Conservation (phyloP, 164 flowering plant species). For the Nymphaea thermarum region DNA sequence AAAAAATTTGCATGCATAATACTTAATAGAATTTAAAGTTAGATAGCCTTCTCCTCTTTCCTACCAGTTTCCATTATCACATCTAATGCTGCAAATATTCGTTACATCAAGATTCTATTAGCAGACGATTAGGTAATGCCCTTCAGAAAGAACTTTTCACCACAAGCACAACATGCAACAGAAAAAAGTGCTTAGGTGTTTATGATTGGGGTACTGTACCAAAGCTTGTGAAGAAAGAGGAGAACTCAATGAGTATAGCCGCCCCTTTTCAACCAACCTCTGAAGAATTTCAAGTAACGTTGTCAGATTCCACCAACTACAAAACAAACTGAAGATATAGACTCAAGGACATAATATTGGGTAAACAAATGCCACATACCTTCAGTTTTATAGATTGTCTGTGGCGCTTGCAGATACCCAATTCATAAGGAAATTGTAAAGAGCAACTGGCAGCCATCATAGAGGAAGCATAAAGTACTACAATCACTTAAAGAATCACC, state of each 20-base stretch:
- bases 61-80: no score
- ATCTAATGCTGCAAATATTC: no score
- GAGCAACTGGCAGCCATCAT: constrained; percentile 42
- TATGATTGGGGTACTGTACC: constrained; percentile 26
- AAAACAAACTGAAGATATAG: not conserved
- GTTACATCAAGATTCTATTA: no score
- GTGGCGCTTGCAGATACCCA: constrained; percentile 22
- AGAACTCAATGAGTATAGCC: constrained; percentile 12
- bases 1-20: no score
- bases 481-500: not conserved
- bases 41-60: no score
- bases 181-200: not conserved
- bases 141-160: not conserved
- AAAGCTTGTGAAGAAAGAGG: constrained; percentile 30
- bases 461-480: not conserved
- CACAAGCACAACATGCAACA: not conserved
- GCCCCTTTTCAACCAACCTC: constrained; percentile 18
- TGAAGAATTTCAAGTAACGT: constrained; percentile 18
- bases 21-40: no score
- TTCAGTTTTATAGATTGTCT: constrained; percentile 13
- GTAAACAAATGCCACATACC: constrained; percentile 17
- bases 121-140: no score
- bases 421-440: constrained; percentile 36
- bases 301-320: not conserved
- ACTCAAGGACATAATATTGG: not conserved